Evolutionary conservation across 2,329 filamentous ascomycete species (phyloP), one percentile per base, ranked within the genome.

Genomic region (Setomelanomma holmii): DNA sequence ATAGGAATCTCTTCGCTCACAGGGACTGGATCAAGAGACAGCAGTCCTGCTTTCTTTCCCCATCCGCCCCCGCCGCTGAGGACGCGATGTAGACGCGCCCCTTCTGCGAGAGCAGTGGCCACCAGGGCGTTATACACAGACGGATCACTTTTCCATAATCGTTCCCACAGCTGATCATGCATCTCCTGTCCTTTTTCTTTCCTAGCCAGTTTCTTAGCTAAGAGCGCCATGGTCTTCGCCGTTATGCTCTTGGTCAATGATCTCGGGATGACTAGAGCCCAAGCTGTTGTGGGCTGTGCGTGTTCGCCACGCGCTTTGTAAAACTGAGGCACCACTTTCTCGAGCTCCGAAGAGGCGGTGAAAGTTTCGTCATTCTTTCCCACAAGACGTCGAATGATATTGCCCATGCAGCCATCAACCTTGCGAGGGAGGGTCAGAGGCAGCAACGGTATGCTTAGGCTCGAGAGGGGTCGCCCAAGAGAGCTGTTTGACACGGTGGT

Each of bases 61-160:
- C 91, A 96, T 17, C 91, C 91, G 36, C 91, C 91, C 40, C 91
- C 91, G 4, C 91, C 91, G 64, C 89, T 92, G 57, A 93, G 84
- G 82, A 79, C 74, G 46, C 75, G 76, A 60, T 78, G 75, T n/a
- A 83, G 66, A 40, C 75, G 73, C 17, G 71, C 76, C 21, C 76
- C 75, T 33, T 49, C 35, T 3, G 42, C 35, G 4, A 73, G n/a
- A 6, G 68, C 63, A 10, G 41, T 33, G 16, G 58, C 42, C 6
- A 72, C 58, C 5, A 64, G 38, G 3, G 49, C 53, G 36, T 61
- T 67, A 61, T 63, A 69, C 4, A 30, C 14, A 17, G 65, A 53
- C 12, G 62, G 63, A 19, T 66, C 42, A 16, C 47, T 57, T 45
- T 56, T 58, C 65, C 63, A 69, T 12, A 69, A 45, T 16, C 49